These are phyloP conservation scores for Vicia faba DNA, from an alignment of 306 rosid genomes.

Conservation along the genomic window DNA sequence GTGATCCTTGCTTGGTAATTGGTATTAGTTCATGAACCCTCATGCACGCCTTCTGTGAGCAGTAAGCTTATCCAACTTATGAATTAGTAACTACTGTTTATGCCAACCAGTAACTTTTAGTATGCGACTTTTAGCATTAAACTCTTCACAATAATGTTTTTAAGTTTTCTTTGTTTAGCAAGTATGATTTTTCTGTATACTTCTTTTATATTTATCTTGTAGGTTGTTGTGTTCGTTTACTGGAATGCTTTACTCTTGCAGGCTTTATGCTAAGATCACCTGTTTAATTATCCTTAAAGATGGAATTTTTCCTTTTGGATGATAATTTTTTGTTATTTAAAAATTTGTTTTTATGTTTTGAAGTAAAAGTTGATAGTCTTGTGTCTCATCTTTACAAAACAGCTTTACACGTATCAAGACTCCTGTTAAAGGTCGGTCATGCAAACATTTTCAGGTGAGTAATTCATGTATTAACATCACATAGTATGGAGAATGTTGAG, in stretches of 20 bases:
- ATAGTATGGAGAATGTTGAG: conserved; percentile 29
- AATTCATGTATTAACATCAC: conserved; percentile 33
- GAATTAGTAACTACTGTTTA: not conserved
- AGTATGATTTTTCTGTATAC: conserved; percentile 13
- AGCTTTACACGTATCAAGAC: conserved; percentile 72
- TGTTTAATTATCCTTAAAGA: conserved; percentile 23
- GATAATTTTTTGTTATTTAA: conserved; percentile 5
- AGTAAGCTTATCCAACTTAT: conserved; percentile 17
- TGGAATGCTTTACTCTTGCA: conserved; percentile 14
- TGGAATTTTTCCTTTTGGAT: not conserved
- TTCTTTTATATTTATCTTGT: conserved; percentile 22
- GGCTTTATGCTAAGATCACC: conserved; percentile 24
- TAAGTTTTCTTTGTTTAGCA: conserved; percentile 9
- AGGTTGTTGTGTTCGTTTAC: conserved; percentile 22
- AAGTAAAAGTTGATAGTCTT: conserved; percentile 28
- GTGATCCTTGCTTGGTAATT: conserved; percentile 15
- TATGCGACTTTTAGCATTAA: conserved; percentile 1
- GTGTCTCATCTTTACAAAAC: conserved; percentile 41
- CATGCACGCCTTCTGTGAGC: not conserved
- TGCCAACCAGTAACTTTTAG: conserved; percentile 1
- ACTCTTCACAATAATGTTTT: not conserved
- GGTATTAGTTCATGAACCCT: not conserved
- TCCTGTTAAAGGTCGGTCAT: conserved; percentile 87
- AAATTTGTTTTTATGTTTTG: not conserved
- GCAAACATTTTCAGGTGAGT: conserved; percentile 89